A percentile compares a stretch with the other conserved stretches of the same genome.
phyloP scores from a whole-genome alignment of 2,329 filamentous ascomycete species.

The Sodiomyces alkalinus region DNA sequence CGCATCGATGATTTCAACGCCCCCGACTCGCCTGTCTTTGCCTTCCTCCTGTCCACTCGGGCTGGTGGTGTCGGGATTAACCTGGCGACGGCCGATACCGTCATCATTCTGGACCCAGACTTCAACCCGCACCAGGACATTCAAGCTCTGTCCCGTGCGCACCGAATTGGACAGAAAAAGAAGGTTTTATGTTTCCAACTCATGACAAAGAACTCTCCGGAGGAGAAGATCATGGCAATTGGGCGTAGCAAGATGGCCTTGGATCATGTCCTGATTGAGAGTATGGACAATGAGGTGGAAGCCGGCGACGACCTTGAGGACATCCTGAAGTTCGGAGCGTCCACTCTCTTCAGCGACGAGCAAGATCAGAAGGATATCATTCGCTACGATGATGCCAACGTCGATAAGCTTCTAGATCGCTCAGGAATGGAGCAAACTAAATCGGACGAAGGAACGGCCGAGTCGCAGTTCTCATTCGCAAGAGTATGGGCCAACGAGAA shows the following conservation, averaged over 20 bases:
- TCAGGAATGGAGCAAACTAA: conserved; percentile 62
- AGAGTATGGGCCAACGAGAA: conserved; percentile 83
- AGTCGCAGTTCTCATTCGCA: conserved; percentile 78
- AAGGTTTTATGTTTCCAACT: conserved; percentile 93
- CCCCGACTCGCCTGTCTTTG: conserved; percentile 67
- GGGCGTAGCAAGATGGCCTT: conserved; percentile 92
- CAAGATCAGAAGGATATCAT: conserved; percentile 53
- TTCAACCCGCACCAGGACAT: conserved; percentile 98
- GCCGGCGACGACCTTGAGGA: conserved; percentile 69
- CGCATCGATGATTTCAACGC: conserved; percentile 90
- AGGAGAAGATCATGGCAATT: conserved; percentile 93
- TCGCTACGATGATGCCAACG: conserved; percentile 61
- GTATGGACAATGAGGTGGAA: conserved; percentile 73
- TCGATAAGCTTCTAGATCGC: conserved; percentile 86
- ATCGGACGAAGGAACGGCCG: conserved; percentile 43
- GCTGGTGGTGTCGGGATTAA: conserved; percentile 97
- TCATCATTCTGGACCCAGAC: conserved; percentile 93
- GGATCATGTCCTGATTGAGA: conserved; percentile 87
- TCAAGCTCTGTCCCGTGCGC: conserved; percentile 83
- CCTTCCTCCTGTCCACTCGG: conserved; percentile 83
- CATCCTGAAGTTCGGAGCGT: conserved; percentile 75
- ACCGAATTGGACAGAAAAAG: conserved; percentile 90
- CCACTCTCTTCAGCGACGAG: conserved; percentile 69
- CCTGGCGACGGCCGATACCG: conserved; percentile 88
- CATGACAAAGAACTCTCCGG: conserved; percentile 74